A percentile compares a stretch with the other conserved stretches of the same genome.
Evolutionary conservation across 73 alveolate genomes (phyloP).

Genomic region (Stentor coeruleus): DNA sequence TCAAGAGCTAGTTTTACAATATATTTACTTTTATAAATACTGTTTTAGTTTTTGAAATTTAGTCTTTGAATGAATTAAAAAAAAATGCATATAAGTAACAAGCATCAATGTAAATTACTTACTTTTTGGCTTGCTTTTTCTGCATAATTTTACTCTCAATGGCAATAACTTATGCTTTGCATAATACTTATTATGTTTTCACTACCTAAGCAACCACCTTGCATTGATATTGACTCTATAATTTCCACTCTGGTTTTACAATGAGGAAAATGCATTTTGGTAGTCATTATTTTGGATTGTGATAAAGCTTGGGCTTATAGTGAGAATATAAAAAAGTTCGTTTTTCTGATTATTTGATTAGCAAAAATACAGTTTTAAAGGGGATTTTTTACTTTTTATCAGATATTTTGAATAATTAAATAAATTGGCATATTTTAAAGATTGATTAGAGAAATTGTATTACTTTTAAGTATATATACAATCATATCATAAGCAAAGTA

Average conservation of each 20-base stretch:
- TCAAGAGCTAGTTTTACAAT: neutral
- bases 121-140: neutral
- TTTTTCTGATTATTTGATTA: neutral
- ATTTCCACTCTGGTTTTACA: slow-evolving; percentile 19
- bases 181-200: neutral
- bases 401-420: neutral
- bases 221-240: neutral
- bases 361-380: neutral
- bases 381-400: neutral
- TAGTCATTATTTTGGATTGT: slow-evolving; percentile 1
- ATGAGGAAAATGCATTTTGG: neutral
- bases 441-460: too few species aligned
- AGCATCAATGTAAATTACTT: slow-evolving; percentile 1
- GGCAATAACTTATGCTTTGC: slow-evolving; percentile 7
- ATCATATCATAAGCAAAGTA: too few species aligned
- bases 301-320: neutral
- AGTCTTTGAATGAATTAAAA: neutral
- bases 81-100: neutral
- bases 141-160: neutral
- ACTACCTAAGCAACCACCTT: neutral
- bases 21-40: neutral
- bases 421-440: too few species aligned
- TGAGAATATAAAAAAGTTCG: neutral
- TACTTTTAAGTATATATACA: too few species aligned
- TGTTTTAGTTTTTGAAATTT: neutral